Conservation (phyloP, 768 basidiomycete genomes). For the Gyrodon lividus region DNA sequence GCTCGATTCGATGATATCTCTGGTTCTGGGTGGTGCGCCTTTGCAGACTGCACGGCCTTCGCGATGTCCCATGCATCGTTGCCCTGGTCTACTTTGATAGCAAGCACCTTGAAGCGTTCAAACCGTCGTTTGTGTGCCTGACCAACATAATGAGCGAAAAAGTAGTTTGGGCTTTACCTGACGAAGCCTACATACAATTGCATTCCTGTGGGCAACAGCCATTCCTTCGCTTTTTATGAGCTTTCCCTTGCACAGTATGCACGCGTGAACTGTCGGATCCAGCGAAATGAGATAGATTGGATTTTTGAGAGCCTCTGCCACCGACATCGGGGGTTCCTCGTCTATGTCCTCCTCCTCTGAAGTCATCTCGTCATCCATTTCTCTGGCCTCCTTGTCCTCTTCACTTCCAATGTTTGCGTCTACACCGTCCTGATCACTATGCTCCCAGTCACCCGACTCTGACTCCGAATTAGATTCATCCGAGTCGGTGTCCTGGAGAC, state of each 20-base stretch:
- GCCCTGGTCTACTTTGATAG: constrained; percentile 39
- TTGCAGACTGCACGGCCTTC: constrained; percentile 9
- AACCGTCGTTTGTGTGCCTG: constrained; percentile 68
- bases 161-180: not conserved
- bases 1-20: constrained; percentile 54
- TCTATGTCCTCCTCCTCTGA: constrained; percentile 22
- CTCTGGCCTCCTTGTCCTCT: constrained; percentile 11
- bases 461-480: constrained; percentile 60
- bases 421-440: constrained; percentile 26
- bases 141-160: not conserved
- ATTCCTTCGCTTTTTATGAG: constrained; percentile 59
- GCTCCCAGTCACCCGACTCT: constrained; percentile 37
- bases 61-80: constrained; percentile 49
- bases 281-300: constrained; percentile 61
- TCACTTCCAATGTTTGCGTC: constrained; percentile 13
- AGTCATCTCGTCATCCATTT: constrained; percentile 28
- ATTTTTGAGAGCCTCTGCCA: constrained; percentile 59
- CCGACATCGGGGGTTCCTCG: constrained; percentile 47
- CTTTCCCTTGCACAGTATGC: constrained; percentile 72
- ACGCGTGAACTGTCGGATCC: constrained; percentile 55
- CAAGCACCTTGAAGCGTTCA: constrained; percentile 46
- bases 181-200: constrained; percentile 53
- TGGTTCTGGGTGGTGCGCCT: constrained; percentile 3
- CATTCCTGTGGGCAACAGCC: constrained; percentile 55
- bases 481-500: constrained; percentile 73